Conservation (phyloP, 2,329 filamentous ascomycete genomes). For the Pseudogymnoascus sp. region DNA sequence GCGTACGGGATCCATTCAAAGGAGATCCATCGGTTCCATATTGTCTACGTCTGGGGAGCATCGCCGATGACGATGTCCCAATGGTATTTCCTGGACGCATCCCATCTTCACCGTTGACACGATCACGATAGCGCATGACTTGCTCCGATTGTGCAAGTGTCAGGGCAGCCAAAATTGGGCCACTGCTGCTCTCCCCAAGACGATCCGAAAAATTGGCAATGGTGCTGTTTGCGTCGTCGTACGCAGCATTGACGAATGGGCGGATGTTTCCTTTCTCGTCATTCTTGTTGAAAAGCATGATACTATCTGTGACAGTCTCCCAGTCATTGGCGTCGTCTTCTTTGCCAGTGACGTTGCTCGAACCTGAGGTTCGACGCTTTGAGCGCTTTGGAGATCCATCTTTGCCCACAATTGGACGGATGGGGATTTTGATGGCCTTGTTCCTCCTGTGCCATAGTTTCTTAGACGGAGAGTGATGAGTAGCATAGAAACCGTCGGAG, state of each 20-base stretch:
- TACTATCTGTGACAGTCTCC: constrained; percentile 25
- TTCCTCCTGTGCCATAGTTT: neutral
- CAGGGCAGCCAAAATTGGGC: neutral
- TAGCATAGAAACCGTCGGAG: constrained; percentile 10
- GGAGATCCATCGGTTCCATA: neutral
- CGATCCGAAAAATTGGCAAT: constrained; percentile 24
- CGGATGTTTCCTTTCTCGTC: constrained; percentile 6
- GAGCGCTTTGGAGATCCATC: neutral
- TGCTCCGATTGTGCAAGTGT: neutral
- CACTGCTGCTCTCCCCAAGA: constrained; percentile 1
- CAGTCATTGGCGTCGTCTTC: constrained; percentile 23
- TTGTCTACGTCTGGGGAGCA: neutral
- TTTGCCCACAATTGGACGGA: neutral
- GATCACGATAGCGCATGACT: neutral
- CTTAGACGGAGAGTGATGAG: constrained; percentile 11
- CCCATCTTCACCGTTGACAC: neutral
- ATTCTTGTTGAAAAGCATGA: neutral
- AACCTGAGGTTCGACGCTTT: neutral
- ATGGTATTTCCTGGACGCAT: neutral
- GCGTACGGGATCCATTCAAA: neutral
- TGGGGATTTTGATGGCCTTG: neutral
- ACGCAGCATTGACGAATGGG: constrained; percentile 13
- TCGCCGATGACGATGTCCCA: neutral
- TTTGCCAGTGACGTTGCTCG: constrained; percentile 8
- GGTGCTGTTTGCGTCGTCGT: constrained; percentile 22